Base-by-base conservation (phyloP, 176 grass and related monocot species). In the Saccharum officinarum region DNA sequence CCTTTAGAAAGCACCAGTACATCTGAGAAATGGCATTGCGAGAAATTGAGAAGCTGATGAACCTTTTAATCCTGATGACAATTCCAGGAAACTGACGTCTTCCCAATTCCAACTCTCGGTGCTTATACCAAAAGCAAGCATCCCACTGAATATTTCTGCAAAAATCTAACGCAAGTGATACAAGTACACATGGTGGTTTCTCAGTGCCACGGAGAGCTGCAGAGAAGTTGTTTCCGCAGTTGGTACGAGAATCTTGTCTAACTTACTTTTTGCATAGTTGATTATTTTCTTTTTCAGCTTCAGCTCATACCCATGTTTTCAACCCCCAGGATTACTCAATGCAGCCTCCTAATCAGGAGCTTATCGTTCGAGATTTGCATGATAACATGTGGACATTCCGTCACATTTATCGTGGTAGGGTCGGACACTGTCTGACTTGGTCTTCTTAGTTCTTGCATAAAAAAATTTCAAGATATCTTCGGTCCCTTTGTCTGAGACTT, bases 331-430 rank as follows among this genome's bases (percentile, higher is more conserved):
- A 99, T 92, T 94, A 91, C 84, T 85, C 97, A 40, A 96, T 94
- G 94, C 97, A 96, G 76, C 97, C 97, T 70, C 97, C 94, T 54
- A 99, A 92, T 45, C 97, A 99, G 63, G 97, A 99, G 76, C 93
- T 99, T 64, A 88, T 94, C 52, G 97, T 99, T 11, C 90, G 93
- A 45, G 97, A 99, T 86, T 86, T 99, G 84, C 97, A 99, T 61
- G 97, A 99, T 22, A 96, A 96, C 37, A 75, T 95, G 77, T 99
- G 97, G 97, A 99, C 97, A 80, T 99, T 99, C 54, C 92, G 97
- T 83, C 97, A 99, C 92, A 99, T 99, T 86, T 96, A 99, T 89
- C 97, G 97, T 84, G 97, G 97, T 99, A 99, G 64, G 86, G 83
- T 74, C 69, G 75, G 80, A 8, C 80, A 40, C 23, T 91, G 41